Base-by-base conservation (phyloP, 352 stramenopile species). In the Pythium aphanidermatum region DNA sequence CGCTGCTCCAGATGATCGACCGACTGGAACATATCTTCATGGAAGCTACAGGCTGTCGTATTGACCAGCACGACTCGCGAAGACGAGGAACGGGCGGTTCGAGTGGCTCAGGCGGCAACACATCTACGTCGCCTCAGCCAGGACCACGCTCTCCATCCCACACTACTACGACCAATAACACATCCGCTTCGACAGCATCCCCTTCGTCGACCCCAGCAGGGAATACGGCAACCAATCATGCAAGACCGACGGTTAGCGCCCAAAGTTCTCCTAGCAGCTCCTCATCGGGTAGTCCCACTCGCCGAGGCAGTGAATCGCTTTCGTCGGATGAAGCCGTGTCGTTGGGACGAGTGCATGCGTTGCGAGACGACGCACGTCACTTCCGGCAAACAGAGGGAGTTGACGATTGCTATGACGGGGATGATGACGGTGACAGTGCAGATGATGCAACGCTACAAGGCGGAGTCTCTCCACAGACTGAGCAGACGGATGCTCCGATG, bases 21-120 rank as follows among this genome's bases (percentile, higher is more conserved):
- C 75, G 79, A 14, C 52, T 94, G 19, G 82, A 94, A 57, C 79
- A 88, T 25, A 89, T 94, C 42, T 94, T 92, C 60, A 89, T 94
- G 74, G 72, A 86, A 20, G 70, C 77, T 13, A 94, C 82, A n/a
- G 82, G 82, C 26, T 88, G 63, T 17, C 92, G 73, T 39, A 94
- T 94, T 24, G 79, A 89, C 34, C 71, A 90, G 48, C 82, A 94
- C 49, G 79, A 94, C 41, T 72, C 68, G 16, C 63, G 83, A 25
- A 58, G 60, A 44, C 71, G 74, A 8, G 63, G 66, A 21, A 55
- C 46, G 17, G 61, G 54, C 0, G 45, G 47, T 19, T 64, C 34
- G 17, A 42, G 46, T 11, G 55, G 27, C 19, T 42, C 32, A 17
- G 48, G 37, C 5, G 20, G 37, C 9, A 42, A n/a, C n/a, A n/a